Base-by-base conservation (phyloP, 805 yeast genomes). In the Pichia scutulata region DNA sequence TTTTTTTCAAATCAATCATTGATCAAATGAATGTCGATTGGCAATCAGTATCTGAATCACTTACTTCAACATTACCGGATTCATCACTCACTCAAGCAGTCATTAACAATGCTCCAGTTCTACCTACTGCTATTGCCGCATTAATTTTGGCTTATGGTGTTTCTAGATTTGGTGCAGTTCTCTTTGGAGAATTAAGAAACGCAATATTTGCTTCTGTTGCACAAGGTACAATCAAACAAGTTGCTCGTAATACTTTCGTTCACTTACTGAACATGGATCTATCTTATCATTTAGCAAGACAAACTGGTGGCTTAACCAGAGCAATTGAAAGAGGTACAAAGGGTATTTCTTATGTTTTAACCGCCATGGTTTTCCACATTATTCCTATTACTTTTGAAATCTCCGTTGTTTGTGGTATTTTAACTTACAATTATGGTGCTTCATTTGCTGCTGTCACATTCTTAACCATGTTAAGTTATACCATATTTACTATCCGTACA, bases 261-360 rank as follows among this genome's bases (percentile, higher is more conserved):
- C 98, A 92, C 65, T 70, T 93, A 47, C 74, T 93, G 66, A 80
- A 80, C 59, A 74, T 93, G 66, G 99, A 93, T 68, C 70, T 90
- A 49, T 85, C 88, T 21, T 93, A 92, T 77, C 99, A 93, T 66
- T 69, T 93, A 40, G 76, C 92, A 12, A 75, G 90, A 57, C 98
- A 93, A 66, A 93, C 99, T 0, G 99, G 99, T 57, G 98, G 97
- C 0, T 69, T 93, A 33, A 92, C 97, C 0, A 74, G 99, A 54
- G 98, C 98, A 1, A 93, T 93, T 60, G 99, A 93, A 61, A 75
- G 99, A 56, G 99, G 99, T 66, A 92, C 98, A 1, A 92, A 93
- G 60, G 99, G 99, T 71, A 92, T 93, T 48, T 84, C 95, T 13
- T 90, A 86, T 59, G 97, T 93, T 6, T 71, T 93, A 44, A 81